Percentiles rank a stretch among this genome's conserved stretches.
Evolutionary conservation across 805 yeast species (phyloP).

Genomic region (Yamadazyma sp.): DNA sequence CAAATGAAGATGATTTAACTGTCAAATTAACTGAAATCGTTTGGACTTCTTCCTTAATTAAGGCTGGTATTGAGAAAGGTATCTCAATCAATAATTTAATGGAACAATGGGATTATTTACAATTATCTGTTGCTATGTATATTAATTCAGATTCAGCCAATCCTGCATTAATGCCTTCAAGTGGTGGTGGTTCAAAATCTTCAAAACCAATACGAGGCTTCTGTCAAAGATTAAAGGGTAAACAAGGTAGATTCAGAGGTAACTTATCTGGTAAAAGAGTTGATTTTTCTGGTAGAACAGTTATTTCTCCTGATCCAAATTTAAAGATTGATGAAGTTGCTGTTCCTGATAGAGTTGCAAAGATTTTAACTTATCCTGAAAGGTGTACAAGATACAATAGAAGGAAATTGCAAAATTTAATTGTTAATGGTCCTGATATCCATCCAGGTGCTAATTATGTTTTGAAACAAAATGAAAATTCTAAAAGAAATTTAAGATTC

Average conservation of each 20-base stretch:
- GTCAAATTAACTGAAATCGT: slow-evolving; percentile 95
- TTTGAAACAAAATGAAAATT: slow-evolving; percentile 75
- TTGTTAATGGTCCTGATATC: slow-evolving; percentile 78
- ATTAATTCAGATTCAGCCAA: slow-evolving; percentile 93
- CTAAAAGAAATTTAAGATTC: slow-evolving; percentile 82
- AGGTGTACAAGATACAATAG: slow-evolving; percentile 85
- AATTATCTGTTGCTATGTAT: slow-evolving; percentile 93
- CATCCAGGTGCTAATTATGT: slow-evolving; percentile 98
- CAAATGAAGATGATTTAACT: slow-evolving; percentile 96
- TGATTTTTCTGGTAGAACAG: slow-evolving; percentile 97
- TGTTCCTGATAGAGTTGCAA: slow-evolving; percentile 95
- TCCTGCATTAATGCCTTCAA: slow-evolving; percentile 72
- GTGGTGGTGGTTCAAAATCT: slow-evolving; percentile 53
- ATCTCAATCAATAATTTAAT: slow-evolving; percentile 87
- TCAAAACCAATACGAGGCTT: slow-evolving; percentile 88
- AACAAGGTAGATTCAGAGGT: slow-evolving; percentile 98
- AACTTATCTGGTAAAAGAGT: slow-evolving; percentile 97
- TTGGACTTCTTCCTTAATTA: slow-evolving; percentile 91
- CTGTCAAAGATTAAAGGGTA: slow-evolving; percentile 96
- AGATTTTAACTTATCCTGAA: slow-evolving; percentile 94
- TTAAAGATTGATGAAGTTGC: slow-evolving; percentile 95
- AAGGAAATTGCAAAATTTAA: slow-evolving; percentile 67
- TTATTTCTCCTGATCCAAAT: slow-evolving; percentile 98
- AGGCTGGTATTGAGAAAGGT: slow-evolving; percentile 94
- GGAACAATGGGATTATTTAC: slow-evolving; percentile 99